Conservation (phyloP, 305 asterid genomes). For the Withania somnifera region DNA sequence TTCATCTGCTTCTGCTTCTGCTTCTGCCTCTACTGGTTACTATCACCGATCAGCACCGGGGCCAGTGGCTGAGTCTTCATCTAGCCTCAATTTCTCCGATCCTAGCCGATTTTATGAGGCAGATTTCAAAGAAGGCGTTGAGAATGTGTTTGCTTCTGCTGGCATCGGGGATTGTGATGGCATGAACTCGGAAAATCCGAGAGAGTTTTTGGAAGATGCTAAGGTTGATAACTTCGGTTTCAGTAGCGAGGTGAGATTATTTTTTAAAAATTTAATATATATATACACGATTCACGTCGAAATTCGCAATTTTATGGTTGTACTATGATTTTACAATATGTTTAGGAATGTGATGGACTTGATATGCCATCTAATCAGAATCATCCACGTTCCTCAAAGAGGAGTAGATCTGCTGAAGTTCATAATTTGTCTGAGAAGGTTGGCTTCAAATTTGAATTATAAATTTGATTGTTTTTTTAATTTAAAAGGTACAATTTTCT, state of each 20-base stretch:
- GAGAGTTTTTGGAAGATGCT: constrained; percentile 6
- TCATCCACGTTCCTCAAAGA: constrained; percentile 62
- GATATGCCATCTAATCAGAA: constrained; percentile 26
- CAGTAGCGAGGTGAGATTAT: background rate
- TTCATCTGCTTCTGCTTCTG: constrained; percentile 40
- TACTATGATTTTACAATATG: too few relatives aligned
- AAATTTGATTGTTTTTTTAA: background rate
- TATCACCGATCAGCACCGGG: constrained; percentile 18
- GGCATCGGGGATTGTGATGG: constrained; percentile 28
- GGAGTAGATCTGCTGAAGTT: constrained; percentile 88
- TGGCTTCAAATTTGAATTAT: constrained; percentile 2
- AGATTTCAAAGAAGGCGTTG: constrained; percentile 31
- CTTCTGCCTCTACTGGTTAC: constrained; percentile 26
- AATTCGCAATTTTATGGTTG: background rate
- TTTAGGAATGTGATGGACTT: constrained; percentile 49
- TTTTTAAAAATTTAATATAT: too few relatives aligned
- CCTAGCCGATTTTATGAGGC: constrained; percentile 31
- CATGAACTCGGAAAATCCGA: constrained; percentile 14
- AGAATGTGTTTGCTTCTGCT: constrained; percentile 21
- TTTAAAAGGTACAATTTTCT: background rate
- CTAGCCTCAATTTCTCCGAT: constrained; percentile 60
- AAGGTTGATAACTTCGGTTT: constrained; percentile 6
- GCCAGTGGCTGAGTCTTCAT: constrained; percentile 35
- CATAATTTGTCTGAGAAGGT: constrained; percentile 98
- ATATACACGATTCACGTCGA: background rate